A percentile compares a stretch with the other conserved stretches of the same genome.
Conservation (phyloP, 2,329 filamentous ascomycete genomes). For the Exophiala sp. region DNA sequence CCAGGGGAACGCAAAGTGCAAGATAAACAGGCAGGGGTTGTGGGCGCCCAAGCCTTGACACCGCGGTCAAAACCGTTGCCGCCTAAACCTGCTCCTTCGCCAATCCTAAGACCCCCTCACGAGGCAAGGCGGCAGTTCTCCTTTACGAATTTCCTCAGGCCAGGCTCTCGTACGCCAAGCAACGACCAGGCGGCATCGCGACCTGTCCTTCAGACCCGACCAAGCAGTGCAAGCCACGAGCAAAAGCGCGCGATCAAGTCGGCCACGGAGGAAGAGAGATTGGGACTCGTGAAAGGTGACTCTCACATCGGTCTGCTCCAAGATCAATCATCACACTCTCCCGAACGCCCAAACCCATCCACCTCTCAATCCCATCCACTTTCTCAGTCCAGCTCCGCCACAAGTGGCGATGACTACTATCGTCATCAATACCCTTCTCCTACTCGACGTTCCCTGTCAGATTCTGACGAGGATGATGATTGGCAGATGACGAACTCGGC, state of each 20-base stretch:
- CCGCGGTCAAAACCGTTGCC: slow-evolving; percentile 28
- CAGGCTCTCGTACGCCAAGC: slow-evolving; percentile 36
- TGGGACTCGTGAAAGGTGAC: slow-evolving; percentile 79
- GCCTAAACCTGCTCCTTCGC: slow-evolving; percentile 20
- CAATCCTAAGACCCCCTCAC: slow-evolving; percentile 17
- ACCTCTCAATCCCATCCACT: slow-evolving; percentile 5
- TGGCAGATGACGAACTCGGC: slow-evolving; percentile 25
- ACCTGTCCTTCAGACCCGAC: slow-evolving; percentile 24
- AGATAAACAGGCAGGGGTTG: slow-evolving; percentile 32
- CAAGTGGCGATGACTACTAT: slow-evolving; percentile 19
- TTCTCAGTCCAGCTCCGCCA: slow-evolving; percentile 14
- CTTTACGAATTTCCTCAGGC: slow-evolving; percentile 79
- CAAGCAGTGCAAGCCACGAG: slow-evolving; percentile 26
- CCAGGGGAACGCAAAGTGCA: slow-evolving; percentile 38
- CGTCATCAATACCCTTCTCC: slow-evolving; percentile 19
- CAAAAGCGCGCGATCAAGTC: slow-evolving; percentile 40
- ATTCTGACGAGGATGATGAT: slow-evolving; percentile 28
- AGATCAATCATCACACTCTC: slow-evolving; percentile 19
- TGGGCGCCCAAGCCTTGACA: slow-evolving; percentile 10
- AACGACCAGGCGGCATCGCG: slow-evolving; percentile 19
- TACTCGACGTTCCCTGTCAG: slow-evolving; percentile 18
- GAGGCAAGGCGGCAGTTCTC: slow-evolving; percentile 75
- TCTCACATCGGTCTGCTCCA: slow-evolving; percentile 33
- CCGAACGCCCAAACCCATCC: slow-evolving; percentile 16
- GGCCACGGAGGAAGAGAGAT: slow-evolving; percentile 74